Conservation (phyloP, 140 eudicot genomes). For the Senecio squalidus region DNA sequence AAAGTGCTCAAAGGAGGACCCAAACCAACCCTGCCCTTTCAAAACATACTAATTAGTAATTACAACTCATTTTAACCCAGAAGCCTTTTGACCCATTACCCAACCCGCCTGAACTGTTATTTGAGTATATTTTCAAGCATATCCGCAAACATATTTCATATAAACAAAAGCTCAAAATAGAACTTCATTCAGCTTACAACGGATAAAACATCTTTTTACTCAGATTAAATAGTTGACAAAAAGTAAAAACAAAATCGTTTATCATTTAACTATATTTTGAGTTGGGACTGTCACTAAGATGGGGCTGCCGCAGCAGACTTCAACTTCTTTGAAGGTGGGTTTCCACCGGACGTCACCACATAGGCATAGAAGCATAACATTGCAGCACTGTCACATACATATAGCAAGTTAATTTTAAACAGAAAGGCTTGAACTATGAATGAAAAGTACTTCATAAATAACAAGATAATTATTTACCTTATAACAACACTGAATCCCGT, state of each 20-base stretch:
- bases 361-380: slow-evolving; percentile 82
- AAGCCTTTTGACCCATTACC: background rate
- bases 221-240: background rate
- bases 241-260: background rate
- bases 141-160: background rate
- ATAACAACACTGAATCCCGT: slow-evolving; percentile 46
- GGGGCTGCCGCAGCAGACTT: slow-evolving; percentile 9
- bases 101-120: background rate
- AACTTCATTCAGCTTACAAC: background rate
- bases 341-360: slow-evolving; percentile 84
- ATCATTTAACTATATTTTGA: background rate
- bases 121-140: background rate
- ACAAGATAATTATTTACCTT: slow-evolving; percentile 37
- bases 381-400: slow-evolving; percentile 45
- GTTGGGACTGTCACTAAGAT: background rate
- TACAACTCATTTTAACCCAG: no score
- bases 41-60: no score
- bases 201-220: background rate
- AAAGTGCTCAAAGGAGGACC: no score
- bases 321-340: slow-evolving; percentile 86
- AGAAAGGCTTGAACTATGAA: background rate
- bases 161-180: background rate
- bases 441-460: background rate
- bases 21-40: no score
- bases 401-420: background rate